A percentile compares a stretch with the other conserved stretches of the same genome.
phyloP scores from a whole-genome alignment of 306 rosid species.

The Inga leiocalycina region DNA sequence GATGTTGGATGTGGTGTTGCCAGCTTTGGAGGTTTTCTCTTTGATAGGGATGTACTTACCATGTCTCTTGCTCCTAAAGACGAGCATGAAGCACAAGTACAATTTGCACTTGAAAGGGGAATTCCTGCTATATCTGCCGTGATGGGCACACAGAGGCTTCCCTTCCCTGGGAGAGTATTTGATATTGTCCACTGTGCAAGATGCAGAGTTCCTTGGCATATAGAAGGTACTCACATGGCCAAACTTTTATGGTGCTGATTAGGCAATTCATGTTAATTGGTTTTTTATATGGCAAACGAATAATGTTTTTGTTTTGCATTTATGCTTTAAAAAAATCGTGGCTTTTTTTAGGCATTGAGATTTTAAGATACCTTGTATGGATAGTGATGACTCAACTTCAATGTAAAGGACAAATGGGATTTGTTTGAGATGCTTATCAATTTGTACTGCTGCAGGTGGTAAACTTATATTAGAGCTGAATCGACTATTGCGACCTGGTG shows the following conservation, averaged over 20 bases:
- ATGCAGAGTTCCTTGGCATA: constrained; percentile 99
- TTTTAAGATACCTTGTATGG: constrained; percentile 14
- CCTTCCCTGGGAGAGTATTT: constrained; percentile 89
- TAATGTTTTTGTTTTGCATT: neutral
- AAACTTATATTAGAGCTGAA: constrained; percentile 97
- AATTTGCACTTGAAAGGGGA: constrained; percentile 98
- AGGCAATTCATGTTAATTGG: constrained; percentile 10
- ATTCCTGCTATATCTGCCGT: constrained; percentile 98
- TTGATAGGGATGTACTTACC: constrained; percentile 87
- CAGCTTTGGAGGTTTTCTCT: constrained; percentile 96
- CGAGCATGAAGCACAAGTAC: constrained; percentile 99
- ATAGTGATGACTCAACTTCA: constrained; percentile 9
- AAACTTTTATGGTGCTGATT: constrained; percentile 14
- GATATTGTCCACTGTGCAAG: constrained; percentile 95
- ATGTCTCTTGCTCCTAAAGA: constrained; percentile 99
- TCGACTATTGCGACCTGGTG: constrained; percentile 96
- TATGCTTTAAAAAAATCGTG: neutral
- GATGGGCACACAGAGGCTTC: constrained; percentile 98
- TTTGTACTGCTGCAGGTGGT: constrained; percentile 73
- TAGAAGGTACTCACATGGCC: constrained; percentile 67
- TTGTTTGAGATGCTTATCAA: constrained; percentile 33
- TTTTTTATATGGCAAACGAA: neutral
- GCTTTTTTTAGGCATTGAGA: constrained; percentile 14
- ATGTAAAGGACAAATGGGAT: constrained; percentile 10
- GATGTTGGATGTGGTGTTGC: constrained; percentile 99